These are phyloP conservation scores for Ascochyta clinopodiicola DNA, from an alignment of 2,329 filamentous ascomycete genomes.

Conservation along the genomic window DNA sequence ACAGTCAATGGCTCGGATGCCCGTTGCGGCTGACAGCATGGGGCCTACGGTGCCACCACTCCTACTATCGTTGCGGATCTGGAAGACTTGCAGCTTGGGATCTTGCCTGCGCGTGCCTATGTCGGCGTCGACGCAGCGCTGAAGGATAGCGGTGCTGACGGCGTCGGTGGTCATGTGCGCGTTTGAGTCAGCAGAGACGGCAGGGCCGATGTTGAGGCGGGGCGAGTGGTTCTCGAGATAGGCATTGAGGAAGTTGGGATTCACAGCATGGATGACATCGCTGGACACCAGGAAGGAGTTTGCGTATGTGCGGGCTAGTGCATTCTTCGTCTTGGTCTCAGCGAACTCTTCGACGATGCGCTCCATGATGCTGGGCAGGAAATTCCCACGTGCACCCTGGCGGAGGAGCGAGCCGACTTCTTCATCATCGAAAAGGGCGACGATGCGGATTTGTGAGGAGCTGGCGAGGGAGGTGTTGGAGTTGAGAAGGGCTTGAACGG, in stretches of 20 bases:
- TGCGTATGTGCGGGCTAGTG: constrained; percentile 83
- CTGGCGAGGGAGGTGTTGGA: constrained; percentile 57
- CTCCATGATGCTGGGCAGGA: constrained; percentile 81
- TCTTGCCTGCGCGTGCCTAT: constrained; percentile 53
- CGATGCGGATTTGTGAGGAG: constrained; percentile 80
- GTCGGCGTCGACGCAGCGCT: constrained; percentile 71
- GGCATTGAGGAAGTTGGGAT: constrained; percentile 86
- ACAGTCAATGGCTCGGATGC: constrained; percentile 82
- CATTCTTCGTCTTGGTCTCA: constrained; percentile 53
- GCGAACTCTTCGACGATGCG: constrained; percentile 76
- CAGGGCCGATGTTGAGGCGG: constrained; percentile 84
- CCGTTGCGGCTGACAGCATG: constrained; percentile 80
- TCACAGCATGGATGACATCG: constrained; percentile 91
- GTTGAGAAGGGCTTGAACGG: constrained; percentile 81
- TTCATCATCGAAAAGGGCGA: constrained; percentile 95
- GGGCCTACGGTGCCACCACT: constrained; percentile 96
- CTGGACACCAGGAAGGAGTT: constrained; percentile 91
- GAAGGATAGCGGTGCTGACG: constrained; percentile 80
- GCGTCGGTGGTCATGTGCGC: constrained; percentile 96
- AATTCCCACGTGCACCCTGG: constrained; percentile 89
- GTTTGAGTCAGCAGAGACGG: constrained; percentile 81
- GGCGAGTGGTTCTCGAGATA: constrained; percentile 89
- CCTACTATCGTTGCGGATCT: constrained; percentile 90
- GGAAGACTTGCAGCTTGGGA: constrained; percentile 83
- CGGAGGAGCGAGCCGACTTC: constrained; percentile 92